These are phyloP conservation scores for Thermomyces lanuginosus DNA, from an alignment of 2,329 filamentous ascomycete species.

Conservation along the genomic window DNA sequence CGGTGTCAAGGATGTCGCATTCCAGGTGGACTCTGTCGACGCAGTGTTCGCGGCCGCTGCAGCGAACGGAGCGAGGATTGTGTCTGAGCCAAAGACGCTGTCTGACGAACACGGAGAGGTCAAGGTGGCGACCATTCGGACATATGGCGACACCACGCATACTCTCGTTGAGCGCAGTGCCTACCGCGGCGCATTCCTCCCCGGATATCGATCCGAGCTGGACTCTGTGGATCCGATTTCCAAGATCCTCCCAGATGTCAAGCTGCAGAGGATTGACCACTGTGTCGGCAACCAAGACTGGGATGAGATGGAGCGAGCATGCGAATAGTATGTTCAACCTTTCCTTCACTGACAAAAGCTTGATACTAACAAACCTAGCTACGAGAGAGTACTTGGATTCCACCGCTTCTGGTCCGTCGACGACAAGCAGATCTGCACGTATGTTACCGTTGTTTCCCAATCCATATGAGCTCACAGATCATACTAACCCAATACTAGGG, in stretches of 20 bases:
- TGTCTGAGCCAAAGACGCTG: conserved; percentile 38
- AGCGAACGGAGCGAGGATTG: conserved; percentile 26
- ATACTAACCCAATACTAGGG: conserved; percentile 21
- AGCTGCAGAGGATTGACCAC: conserved; percentile 70
- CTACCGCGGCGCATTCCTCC: conserved; percentile 66
- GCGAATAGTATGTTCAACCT: conserved; percentile 36
- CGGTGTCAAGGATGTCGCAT: conserved; percentile 86
- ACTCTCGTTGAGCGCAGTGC: conserved; percentile 60
- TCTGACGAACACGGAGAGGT: conserved; percentile 50
- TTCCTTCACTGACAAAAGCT: neutral
- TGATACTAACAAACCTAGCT: conserved; percentile 32
- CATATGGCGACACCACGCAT: conserved; percentile 91
- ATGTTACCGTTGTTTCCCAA: conserved; percentile 8
- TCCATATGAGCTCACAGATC: neutral
- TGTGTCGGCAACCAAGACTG: conserved; percentile 96
- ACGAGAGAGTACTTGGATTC: conserved; percentile 79
- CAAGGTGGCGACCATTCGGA: conserved; percentile 63
- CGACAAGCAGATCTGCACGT: conserved; percentile 72
- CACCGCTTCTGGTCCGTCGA: conserved; percentile 97
- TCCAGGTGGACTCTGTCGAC: conserved; percentile 79
- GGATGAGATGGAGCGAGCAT: conserved; percentile 61
- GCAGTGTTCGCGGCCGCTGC: conserved; percentile 64
- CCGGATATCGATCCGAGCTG: conserved; percentile 52
- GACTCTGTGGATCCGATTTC: conserved; percentile 30
- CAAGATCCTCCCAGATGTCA: conserved; percentile 43